These are phyloP conservation scores for Zymoseptoria brevis DNA, from an alignment of 2,329 filamentous ascomycete species.

Conservation along the genomic window DNA sequence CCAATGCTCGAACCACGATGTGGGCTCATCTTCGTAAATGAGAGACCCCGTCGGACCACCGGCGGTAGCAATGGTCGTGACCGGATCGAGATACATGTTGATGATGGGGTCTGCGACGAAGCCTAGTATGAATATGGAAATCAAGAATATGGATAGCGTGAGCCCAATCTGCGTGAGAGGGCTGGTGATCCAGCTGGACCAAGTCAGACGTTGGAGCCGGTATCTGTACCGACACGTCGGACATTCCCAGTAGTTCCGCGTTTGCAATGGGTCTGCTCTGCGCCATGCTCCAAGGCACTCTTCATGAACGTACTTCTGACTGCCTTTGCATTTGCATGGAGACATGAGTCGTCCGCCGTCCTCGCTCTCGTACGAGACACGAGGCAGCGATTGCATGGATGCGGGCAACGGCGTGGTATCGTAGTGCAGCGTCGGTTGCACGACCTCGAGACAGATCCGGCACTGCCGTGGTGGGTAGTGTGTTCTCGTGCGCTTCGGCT, in stretches of 20 bases:
- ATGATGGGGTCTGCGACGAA: constrained; percentile 91
- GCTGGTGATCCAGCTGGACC: constrained; percentile 55
- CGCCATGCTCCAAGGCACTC: constrained; percentile 81
- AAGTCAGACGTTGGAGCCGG: constrained; percentile 66
- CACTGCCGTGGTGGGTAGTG: constrained; percentile 69
- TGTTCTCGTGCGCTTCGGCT: constrained; percentile 26
- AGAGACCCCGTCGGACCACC: constrained; percentile 26
- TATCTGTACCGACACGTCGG: constrained; percentile 83
- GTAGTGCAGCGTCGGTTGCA: constrained; percentile 51
- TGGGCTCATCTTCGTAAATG: constrained; percentile 41
- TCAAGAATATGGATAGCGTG: constrained; percentile 62
- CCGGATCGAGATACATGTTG: constrained; percentile 75
- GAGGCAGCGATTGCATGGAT: constrained; percentile 49
- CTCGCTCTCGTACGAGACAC: constrained; percentile 61
- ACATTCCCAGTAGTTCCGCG: constrained; percentile 75
- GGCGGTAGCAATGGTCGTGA: constrained; percentile 31
- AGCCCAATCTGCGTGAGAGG: constrained; percentile 58
- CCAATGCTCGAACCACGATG: constrained; percentile 74
- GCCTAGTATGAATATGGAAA: constrained; percentile 72
- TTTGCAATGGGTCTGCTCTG: constrained; percentile 57
- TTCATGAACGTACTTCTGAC: constrained; percentile 89
- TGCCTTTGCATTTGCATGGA: constrained; percentile 89
- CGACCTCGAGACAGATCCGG: constrained; percentile 77
- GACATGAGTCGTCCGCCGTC: constrained; percentile 72
- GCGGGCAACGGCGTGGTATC: constrained; percentile 41